Base-by-base conservation (phyloP, 2,329 filamentous ascomycete genomes). In the Fusarium oxysporum region DNA sequence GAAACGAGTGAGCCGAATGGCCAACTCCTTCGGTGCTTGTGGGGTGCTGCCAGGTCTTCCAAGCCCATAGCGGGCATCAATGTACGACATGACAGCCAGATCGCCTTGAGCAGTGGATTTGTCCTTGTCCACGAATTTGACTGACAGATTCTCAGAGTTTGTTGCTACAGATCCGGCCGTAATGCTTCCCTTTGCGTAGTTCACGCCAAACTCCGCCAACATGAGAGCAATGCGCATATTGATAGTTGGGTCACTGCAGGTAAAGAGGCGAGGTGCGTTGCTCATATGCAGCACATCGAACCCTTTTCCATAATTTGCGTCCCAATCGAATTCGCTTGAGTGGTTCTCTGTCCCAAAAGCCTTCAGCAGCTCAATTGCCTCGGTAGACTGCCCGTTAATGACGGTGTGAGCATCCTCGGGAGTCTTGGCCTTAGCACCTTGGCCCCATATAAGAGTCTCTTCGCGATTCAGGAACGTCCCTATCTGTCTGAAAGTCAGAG, bases 261-360 rank as follows among this genome's bases (percentile, higher is more conserved):
- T 73, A 75, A 88, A 90, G 53, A 91, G 81, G 21, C 88, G 81
- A 32, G 87, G 84, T 30, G 86, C 82, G 38, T 78, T 81, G 65
- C 83, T 85, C 77, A 92, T 87, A 77, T 96, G 92, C 65, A 96
- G 82, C 10, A 97, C 94, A 78, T 99, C 93, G 72, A 95, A 97
- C 0, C 96, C 96, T 1, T 78, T 75, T 1, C 95, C 95, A 77
- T 99, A 99, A 30, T 88, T 82, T 1, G 83, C 83, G 8, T 91
- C 85, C 96, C 96, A 97, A 75, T 92, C 87, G 71, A 96, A 95
- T 6, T 89, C 85, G 0, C 85, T 86, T 8, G 87, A 84, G 63
- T 93, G 91, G 78, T 99, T 99, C 84, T 99, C 96, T 21, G 86
- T 86, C 1, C 94, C 93, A 82, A 99, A 98, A 0, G 93, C 94